Base-by-base conservation (phyloP, 2,329 filamentous ascomycete genomes). In the Pseudocercospora musae region DNA sequence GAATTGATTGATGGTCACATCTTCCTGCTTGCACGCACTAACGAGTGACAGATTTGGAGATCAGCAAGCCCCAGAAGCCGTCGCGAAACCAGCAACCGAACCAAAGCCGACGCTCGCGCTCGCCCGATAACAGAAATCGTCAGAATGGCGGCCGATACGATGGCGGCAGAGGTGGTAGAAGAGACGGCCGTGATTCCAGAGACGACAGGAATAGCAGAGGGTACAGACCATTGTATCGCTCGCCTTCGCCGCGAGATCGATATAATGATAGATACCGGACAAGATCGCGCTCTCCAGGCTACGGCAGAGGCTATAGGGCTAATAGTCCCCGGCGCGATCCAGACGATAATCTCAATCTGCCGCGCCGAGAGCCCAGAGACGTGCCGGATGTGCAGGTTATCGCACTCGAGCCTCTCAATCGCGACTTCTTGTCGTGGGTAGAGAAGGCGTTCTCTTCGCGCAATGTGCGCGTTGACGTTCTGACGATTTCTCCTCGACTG, bases 341-440 rank as follows among this genome's bases (percentile, higher is more conserved):
- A 55, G 84, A 88, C 58, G 80, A 84, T 42, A 84, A 85, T 37
- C 80, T 92, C 11, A 88, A 90, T 29, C 84, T 96, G 7, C 91
- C 92, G 48, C 85, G 87, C 60, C 84, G 92, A 61, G 85, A 87
- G 62, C 87, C 90, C 4, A 80, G 84, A 61, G 87, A 95, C 66
- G 87, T 97, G 21, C 93, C 94, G 2, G 92, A 98, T 70, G 89
- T 97, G 15, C 92, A 97, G 74, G 86, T 98, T 29, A 85, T 97
- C 27, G 84, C 96, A 4, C 81, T 94, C 49, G 88, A 94, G 66
- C 87, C 92, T 68, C 83, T 96, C 11, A 86, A 89, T 62, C 83
- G 89, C 63, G 88, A 91, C 60, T 97, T 96, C 71, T 87, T 96
- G 56, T 83, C 83, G 57, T 96, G 91, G 84, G 88, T 96, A 10